Conservation (phyloP, 2,329 filamentous ascomycete species). For the Phoma sp. region DNA sequence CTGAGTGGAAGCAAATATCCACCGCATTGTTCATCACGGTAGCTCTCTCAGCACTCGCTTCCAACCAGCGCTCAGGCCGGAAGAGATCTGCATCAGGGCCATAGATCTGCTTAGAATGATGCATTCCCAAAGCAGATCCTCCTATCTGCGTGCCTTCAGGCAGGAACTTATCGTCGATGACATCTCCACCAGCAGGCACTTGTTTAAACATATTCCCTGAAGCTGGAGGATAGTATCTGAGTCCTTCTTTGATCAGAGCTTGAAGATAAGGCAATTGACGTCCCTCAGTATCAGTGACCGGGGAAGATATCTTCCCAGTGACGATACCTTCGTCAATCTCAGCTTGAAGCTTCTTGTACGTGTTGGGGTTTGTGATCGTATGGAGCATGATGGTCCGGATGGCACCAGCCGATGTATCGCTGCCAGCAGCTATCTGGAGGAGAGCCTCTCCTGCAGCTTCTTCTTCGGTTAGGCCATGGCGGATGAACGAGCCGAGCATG, state of each 20-base stretch:
- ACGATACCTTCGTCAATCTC: not conserved
- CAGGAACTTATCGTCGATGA: not conserved
- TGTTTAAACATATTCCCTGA: not conserved
- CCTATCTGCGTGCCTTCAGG: conserved; percentile 11
- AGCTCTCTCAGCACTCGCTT: conserved; percentile 46
- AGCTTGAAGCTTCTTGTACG: not conserved
- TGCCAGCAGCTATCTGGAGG: not conserved
- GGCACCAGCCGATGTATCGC: not conserved
- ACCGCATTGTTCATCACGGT: conserved; percentile 61
- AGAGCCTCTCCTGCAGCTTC: not conserved
- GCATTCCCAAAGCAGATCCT: conserved; percentile 1
- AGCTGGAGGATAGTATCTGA: not conserved
- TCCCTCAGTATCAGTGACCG: not conserved
- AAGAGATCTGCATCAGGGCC: conserved; percentile 64
- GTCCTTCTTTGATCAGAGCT: not conserved
- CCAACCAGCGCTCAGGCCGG: conserved; percentile 36
- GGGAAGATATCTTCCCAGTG: not conserved
- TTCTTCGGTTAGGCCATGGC: not conserved
- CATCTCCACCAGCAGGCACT: not conserved
- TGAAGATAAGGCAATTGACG: not conserved
- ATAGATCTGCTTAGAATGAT: conserved; percentile 60
- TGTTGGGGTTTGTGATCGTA: not conserved
- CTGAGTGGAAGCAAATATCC: conserved; percentile 29
- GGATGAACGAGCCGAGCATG: not conserved
- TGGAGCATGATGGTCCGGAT: not conserved